A percentile compares a stretch with the other conserved stretches of the same genome.
Evolutionary conservation across 1,284 basidiomycete species (phyloP).

Genomic region (Afroboletus lepidellus): DNA sequence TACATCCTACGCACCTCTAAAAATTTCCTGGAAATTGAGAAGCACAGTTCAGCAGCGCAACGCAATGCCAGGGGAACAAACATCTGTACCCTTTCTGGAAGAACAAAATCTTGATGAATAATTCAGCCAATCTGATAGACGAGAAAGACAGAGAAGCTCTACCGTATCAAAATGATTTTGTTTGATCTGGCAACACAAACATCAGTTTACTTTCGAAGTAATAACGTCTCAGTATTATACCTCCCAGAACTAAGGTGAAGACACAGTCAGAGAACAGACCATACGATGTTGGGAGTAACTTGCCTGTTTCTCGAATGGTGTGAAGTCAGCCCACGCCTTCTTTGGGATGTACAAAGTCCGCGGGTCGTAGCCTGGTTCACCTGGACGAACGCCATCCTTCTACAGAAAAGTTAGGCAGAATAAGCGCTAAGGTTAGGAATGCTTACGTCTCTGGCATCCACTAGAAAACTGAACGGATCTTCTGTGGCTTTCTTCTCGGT

Average conservation of each 20-base stretch:
- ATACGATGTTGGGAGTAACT: slow-evolving; percentile 16
- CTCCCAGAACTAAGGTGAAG: slow-evolving; percentile 82
- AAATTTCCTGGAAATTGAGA: slow-evolving; percentile 52
- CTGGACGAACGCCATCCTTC: slow-evolving; percentile 83
- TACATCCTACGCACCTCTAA: slow-evolving; percentile 48
- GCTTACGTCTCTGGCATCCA: slow-evolving; percentile 72
- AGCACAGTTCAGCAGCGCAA: not conserved
- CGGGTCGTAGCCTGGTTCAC: slow-evolving; percentile 89
- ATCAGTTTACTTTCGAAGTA: not conserved
- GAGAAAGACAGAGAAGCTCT: slow-evolving; percentile 3
- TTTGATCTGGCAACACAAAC: slow-evolving; percentile 62
- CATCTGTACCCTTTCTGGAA: slow-evolving; percentile 89
- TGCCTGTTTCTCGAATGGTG: slow-evolving; percentile 93
- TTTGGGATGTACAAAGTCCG: slow-evolving; percentile 85
- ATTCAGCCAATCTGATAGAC: slow-evolving; percentile 6
- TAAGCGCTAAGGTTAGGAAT: not conserved
- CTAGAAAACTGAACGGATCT: slow-evolving; percentile 81
- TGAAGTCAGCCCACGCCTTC: slow-evolving; percentile 81
- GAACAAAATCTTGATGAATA: slow-evolving; percentile 71
- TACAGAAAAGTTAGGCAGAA: slow-evolving; percentile 32
- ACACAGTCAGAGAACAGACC: not conserved
- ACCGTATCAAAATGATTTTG: slow-evolving; percentile 92
- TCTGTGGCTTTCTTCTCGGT: slow-evolving; percentile 81
- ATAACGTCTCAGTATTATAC: slow-evolving; percentile 32
- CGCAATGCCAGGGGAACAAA: not conserved